Percentiles rank a stretch among this genome's conserved stretches.
Evolutionary conservation across 495 filamentous ascomycete genomes (phyloP).

Genomic region (Tirmania nivea): DNA sequence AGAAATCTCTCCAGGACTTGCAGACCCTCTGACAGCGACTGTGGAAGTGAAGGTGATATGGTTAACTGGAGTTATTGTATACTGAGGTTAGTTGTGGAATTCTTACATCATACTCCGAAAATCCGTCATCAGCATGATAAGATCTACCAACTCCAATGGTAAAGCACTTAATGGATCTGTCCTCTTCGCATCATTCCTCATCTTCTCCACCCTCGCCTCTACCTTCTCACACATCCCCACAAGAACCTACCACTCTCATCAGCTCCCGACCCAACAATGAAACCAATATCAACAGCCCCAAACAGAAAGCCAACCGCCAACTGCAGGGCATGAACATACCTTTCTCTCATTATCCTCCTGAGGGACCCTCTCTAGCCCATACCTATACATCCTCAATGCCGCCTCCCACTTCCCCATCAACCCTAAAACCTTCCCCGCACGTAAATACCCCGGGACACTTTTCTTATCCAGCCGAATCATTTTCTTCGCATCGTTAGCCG

Average conservation of each 20-base stretch:
- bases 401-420: slow-evolving; percentile 30
- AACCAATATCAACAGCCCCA: neutral
- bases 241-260: too few relatives aligned
- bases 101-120: neutral
- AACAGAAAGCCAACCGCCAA: neutral
- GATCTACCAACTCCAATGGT: neutral
- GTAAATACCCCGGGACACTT: slow-evolving; percentile 40
- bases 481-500: slow-evolving; percentile 35
- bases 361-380: slow-evolving; percentile 20
- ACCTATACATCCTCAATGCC: slow-evolving; percentile 39
- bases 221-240: neutral
- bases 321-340: neutral
- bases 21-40: too few relatives aligned
- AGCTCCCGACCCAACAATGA: too few relatives aligned
- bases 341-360: slow-evolving; percentile 14
- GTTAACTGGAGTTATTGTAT: too few relatives aligned
- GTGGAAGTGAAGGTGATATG: too few relatives aligned
- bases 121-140: slow-evolving; percentile 1
- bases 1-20: too few relatives aligned
- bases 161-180: neutral
- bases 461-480: slow-evolving; percentile 34
- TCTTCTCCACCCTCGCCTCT: neutral
- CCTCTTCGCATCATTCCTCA: neutral
- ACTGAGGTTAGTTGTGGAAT: neutral
- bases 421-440: slow-evolving; percentile 38